Conservation (phyloP, 768 basidiomycete genomes). For the Pholiota microspora region DNA sequence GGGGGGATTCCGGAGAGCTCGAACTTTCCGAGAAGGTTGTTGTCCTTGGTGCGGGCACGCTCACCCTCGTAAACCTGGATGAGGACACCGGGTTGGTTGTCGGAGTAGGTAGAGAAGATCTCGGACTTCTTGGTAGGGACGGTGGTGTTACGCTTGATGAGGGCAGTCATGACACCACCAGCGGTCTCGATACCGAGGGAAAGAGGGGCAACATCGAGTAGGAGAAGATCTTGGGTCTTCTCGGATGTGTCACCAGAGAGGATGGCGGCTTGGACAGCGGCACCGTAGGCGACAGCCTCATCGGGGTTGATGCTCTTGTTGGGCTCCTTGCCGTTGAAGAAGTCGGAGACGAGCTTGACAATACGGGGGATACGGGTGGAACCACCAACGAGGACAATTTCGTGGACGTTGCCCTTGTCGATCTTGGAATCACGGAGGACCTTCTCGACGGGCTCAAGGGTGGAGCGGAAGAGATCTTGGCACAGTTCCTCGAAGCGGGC, state of each 20-base stretch:
- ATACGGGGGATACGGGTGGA: conserved; percentile 99
- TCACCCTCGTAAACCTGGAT: conserved; percentile 99
- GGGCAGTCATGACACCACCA: conserved; percentile 98
- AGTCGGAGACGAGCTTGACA: conserved; percentile 96
- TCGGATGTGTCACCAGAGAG: conserved; percentile 98
- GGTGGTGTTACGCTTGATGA: conserved; percentile 98
- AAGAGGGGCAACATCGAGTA: conserved; percentile 97
- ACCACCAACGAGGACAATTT: conserved; percentile 99
- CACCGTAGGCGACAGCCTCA: conserved; percentile 99
- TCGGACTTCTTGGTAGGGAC: conserved; percentile 99
- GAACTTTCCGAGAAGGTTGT: conserved; percentile 98
- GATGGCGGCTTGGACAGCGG: conserved; percentile 98
- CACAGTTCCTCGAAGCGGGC: conserved; percentile 99
- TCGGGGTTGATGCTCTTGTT: conserved; percentile 99
- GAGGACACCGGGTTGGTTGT: conserved; percentile 98
- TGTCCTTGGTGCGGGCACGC: conserved; percentile 97
- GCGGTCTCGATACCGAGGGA: conserved; percentile 97
- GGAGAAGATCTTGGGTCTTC: conserved; percentile 96
- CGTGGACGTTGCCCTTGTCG: conserved; percentile 94
- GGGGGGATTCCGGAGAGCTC: conserved; percentile 96
- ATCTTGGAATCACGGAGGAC: conserved; percentile 99
- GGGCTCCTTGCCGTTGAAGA: conserved; percentile 95
- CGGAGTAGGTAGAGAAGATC: conserved; percentile 97
- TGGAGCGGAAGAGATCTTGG: conserved; percentile 91
- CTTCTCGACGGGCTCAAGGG: conserved; percentile 97